phyloP scores from a whole-genome alignment of 2,329 filamentous ascomycete species.

The Sclerotinia minor region DNA sequence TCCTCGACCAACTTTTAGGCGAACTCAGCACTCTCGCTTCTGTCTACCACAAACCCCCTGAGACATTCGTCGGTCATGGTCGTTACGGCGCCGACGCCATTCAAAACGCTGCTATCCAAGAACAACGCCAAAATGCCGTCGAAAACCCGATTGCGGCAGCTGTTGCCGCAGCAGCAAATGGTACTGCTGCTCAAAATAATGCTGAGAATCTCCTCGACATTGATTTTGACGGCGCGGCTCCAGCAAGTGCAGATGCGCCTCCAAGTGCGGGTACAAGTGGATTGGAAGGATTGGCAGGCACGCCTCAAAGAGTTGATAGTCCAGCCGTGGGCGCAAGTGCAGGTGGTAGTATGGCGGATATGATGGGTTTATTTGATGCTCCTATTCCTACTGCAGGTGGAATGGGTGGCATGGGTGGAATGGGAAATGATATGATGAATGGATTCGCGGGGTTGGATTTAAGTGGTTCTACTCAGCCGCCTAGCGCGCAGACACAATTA shows the following conservation, averaged over 20 bases:
- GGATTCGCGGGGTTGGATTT: conserved; percentile 83
- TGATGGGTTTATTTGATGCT: conserved; percentile 68
- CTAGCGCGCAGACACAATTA: conserved; percentile 63
- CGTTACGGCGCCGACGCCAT: conserved; percentile 92
- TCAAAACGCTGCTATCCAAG: conserved; percentile 92
- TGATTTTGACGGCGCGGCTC: conserved; percentile 90
- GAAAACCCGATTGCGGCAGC: conserved; percentile 94
- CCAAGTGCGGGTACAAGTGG: conserved; percentile 51
- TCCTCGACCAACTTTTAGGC: conserved; percentile 85
- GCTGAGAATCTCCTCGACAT: conserved; percentile 95
- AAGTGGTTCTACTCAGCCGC: conserved; percentile 61
- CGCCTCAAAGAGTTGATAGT: conserved; percentile 68
- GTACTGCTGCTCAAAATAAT: conserved; percentile 65
- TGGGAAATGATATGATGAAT: conserved; percentile 56
- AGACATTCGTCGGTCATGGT: conserved; percentile 96
- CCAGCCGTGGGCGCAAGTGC: conserved; percentile 49
- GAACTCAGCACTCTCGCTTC: conserved; percentile 95
- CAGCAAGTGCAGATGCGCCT: conserved; percentile 76
- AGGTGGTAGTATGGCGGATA: conserved; percentile 71
- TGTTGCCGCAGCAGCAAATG: conserved; percentile 65
- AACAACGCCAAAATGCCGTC: conserved; percentile 86
- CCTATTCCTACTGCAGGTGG: conserved; percentile 32
- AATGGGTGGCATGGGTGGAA: conserved; percentile 27
- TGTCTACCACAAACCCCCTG: conserved; percentile 96
- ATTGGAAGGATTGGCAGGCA: conserved; percentile 58